Base-by-base conservation (phyloP, 148 eudicot species). In the Camellia sinensis region DNA sequence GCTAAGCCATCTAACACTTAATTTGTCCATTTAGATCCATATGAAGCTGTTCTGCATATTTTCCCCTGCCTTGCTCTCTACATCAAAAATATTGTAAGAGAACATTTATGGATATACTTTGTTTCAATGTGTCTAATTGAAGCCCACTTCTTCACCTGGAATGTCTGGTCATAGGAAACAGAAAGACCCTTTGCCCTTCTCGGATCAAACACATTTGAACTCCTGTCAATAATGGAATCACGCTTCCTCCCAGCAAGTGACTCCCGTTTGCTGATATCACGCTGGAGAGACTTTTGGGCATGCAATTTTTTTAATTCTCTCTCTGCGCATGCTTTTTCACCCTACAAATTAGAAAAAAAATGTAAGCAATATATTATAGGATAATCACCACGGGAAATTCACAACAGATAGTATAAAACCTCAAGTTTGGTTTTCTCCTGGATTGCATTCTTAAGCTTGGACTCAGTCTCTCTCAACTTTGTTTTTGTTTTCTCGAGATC, bases 351-450 rank as follows among this genome's bases (percentile, higher is more conserved):
- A 76, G 72, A 13, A 73, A 29, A 66, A 9, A 57, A 21, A 48
- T 60, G 41, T 37, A 73, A 7, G 50, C 37, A 45, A 37, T n/a
- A 37, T 17, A 53, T 43, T 71, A 7, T 13, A 21, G 46, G 40
- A 68, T 40, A 45, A 21, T 8, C 29, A 44, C 44, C 2, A 64
- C 15, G 10, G 72, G 71, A 37, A 65, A 82, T 66, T 44, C 61
- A 50, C 59, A 67, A 79, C 54, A 72, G 29, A 75, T 67, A 21
- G 60, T 9, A 74, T 59, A 78, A 81, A 76, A 96, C 99, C 99
- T 94, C 98, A 57, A 96, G 90, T 79, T 94, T 96, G 77, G 98
- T 96, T 85, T 92, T 96, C 85, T 96, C 99, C 87, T 96, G 99
- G 57, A 96, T 86, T 48, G 87, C 80, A 89, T 90, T 96, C 86